Percentiles rank a stretch among this genome's conserved stretches.
phyloP scores from a whole-genome alignment of 805 yeast species.

The Ogataea saltuana region DNA sequence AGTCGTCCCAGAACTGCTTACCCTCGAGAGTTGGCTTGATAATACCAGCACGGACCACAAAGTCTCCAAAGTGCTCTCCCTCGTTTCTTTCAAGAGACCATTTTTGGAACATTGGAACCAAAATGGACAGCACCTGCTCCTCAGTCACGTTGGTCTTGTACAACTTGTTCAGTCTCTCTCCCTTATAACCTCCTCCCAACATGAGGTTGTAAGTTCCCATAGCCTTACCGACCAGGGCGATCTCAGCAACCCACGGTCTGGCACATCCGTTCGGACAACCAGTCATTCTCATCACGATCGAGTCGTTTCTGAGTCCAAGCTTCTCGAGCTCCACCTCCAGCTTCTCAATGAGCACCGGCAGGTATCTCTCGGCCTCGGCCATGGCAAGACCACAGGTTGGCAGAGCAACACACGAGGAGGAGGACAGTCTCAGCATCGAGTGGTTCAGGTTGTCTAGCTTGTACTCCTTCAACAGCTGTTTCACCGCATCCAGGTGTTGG shows the following conservation, averaged over 20 bases:
- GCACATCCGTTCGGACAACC: conserved; percentile 99
- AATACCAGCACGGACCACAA: conserved; percentile 81
- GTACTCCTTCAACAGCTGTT: conserved; percentile 64
- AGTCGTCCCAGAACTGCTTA: conserved; percentile 90
- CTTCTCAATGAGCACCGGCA: conserved; percentile 80
- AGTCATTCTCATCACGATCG: conserved; percentile 96
- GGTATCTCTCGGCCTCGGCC: conserved; percentile 95
- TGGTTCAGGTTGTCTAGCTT: conserved; percentile 81
- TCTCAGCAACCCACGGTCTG: conserved; percentile 96
- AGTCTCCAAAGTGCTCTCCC: conserved; percentile 95
- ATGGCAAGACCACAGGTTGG: conserved; percentile 98
- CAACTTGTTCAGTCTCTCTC: conserved; percentile 88
- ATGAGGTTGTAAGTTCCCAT: conserved; percentile 88
- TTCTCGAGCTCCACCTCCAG: conserved; percentile 88
- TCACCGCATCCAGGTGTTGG: conserved; percentile 61
- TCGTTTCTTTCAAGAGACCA: conserved; percentile 92
- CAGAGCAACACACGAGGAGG: conserved; percentile 97
- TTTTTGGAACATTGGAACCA: conserved; percentile 86
- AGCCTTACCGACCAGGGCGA: conserved; percentile 95
- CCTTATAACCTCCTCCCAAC: conserved; percentile 96
- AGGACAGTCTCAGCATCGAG: conserved; percentile 82
- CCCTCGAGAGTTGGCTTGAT: conserved; percentile 90
- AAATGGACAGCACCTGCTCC: conserved; percentile 74
- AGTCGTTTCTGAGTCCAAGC: conserved; percentile 89
- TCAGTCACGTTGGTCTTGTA: conserved; percentile 87